Conservation (phyloP, 345 rosid genomes). For the Citrus cavaleriei region DNA sequence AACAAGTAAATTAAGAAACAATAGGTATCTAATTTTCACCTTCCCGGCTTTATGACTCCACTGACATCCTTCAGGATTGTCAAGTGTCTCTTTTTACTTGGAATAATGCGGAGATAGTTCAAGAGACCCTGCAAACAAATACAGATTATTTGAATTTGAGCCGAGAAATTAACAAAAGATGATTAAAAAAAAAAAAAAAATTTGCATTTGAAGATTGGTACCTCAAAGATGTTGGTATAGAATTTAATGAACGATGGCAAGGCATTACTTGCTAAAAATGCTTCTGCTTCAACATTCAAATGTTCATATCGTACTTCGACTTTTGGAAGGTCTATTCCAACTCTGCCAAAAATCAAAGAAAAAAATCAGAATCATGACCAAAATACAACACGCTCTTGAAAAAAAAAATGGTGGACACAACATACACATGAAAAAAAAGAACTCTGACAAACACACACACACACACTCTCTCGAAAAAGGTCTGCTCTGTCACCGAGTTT, state of each 20-base stretch:
- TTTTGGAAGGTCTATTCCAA: constrained; percentile 21
- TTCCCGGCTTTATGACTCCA: constrained; percentile 74
- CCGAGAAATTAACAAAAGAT: background rate
- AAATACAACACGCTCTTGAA: background rate
- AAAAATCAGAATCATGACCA: background rate
- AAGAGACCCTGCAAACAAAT: constrained; percentile 26
- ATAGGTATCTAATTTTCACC: constrained; percentile 28
- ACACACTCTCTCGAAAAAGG: too few relatives aligned
- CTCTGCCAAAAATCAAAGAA: constrained; percentile 20
- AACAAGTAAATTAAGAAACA: background rate
- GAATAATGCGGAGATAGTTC: constrained; percentile 33
- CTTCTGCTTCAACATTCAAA: constrained; percentile 32
- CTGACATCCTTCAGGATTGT: constrained; percentile 63
- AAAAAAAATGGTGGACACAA: too few relatives aligned
- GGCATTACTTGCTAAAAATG: constrained; percentile 24
- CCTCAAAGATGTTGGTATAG: constrained; percentile 22
- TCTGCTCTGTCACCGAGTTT: too few relatives aligned
- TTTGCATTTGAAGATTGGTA: constrained; percentile 3
- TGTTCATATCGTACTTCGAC: constrained; percentile 37
- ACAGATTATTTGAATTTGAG: background rate
- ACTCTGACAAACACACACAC: too few relatives aligned
- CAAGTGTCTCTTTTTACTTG: constrained; percentile 47
- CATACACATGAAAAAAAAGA: too few relatives aligned
- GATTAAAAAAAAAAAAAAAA: background rate
- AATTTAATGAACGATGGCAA: constrained; percentile 39